Evolutionary conservation across 1,284 basidiomycete genomes (phyloP).

Genomic region (Apiotrichum montevideense): DNA sequence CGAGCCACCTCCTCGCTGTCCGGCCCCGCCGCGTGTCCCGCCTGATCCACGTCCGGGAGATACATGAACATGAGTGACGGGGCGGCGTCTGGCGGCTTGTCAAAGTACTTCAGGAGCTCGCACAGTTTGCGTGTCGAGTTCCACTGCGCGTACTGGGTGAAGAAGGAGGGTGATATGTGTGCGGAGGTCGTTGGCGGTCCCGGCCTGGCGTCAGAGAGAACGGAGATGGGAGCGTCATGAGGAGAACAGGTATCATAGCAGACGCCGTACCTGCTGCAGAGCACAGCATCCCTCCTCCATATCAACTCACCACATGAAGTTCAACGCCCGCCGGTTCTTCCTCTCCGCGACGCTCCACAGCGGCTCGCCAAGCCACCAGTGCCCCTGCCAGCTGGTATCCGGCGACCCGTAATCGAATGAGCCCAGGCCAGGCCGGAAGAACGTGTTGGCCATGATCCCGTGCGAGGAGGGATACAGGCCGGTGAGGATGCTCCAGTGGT

Average conservation of each 20-base stretch:
- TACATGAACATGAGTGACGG: constrained; percentile 72
- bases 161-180: constrained; percentile 65
- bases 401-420: constrained; percentile 51
- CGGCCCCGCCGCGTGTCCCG: constrained; percentile 70
- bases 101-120: constrained; percentile 70
- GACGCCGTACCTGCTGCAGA: too few species aligned
- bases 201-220: constrained; percentile 53
- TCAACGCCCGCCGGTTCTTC: constrained; percentile 68
- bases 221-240: background rate
- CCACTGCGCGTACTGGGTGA: constrained; percentile 64
- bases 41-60: constrained; percentile 48
- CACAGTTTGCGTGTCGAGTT: constrained; percentile 61
- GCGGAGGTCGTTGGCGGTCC: constrained; percentile 65
- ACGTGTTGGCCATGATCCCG: constrained; percentile 87
- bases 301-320: constrained; percentile 73
- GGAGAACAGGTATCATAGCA: too few species aligned
- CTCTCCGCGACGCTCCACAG: constrained; percentile 81
- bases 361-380: constrained; percentile 85
- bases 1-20: constrained; percentile 62
- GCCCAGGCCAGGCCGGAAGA: constrained; percentile 59
- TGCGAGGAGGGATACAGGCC: constrained; percentile 80
- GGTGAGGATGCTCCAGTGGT: constrained; percentile 83
- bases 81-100: constrained; percentile 60
- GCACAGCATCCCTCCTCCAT: too few species aligned
- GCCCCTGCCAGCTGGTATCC: constrained; percentile 58